phyloP scores from a whole-genome alignment of 495 filamentous ascomycete genomes.

The Xylaria curta region DNA sequence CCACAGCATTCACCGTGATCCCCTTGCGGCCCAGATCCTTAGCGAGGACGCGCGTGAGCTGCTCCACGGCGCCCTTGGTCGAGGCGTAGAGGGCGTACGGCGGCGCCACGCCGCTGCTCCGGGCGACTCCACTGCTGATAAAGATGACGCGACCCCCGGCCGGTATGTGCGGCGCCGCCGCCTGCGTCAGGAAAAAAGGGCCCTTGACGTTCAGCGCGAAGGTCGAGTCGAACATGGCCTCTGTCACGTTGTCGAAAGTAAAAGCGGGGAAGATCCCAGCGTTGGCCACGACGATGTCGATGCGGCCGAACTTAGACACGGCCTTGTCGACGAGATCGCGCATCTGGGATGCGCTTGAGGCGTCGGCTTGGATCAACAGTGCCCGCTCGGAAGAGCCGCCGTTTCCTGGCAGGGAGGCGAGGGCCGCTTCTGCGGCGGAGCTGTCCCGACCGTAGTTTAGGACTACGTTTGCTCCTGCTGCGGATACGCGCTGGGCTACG shows the following conservation, averaged over 20 bases:
- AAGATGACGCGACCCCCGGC: slow-evolving; percentile 63
- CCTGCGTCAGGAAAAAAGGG: slow-evolving; percentile 67
- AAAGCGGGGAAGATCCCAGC: slow-evolving; percentile 60
- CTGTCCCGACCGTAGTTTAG: slow-evolving; percentile 65
- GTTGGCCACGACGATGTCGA: slow-evolving; percentile 70
- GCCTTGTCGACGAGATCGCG: slow-evolving; percentile 63
- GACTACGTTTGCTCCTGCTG: slow-evolving; percentile 64
- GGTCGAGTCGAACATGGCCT: slow-evolving; percentile 61
- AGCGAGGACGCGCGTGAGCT: slow-evolving; percentile 66
- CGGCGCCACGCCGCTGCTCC: slow-evolving; percentile 51
- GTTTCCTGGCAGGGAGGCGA: slow-evolving; percentile 38
- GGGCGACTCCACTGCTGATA: slow-evolving; percentile 60
- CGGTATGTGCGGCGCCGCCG: slow-evolving; percentile 65
- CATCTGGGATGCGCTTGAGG: slow-evolving; percentile 64
- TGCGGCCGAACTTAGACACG: slow-evolving; percentile 64
- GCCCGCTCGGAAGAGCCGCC: slow-evolving; percentile 57
- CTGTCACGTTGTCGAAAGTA: slow-evolving; percentile 60
- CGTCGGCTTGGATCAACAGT: slow-evolving; percentile 68
- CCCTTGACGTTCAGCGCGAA: slow-evolving; percentile 70
- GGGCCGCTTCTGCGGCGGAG: slow-evolving; percentile 58
- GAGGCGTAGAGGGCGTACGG: slow-evolving; percentile 65
- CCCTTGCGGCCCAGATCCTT: slow-evolving; percentile 67
- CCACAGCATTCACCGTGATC: slow-evolving; percentile 68
- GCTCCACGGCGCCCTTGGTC: slow-evolving; percentile 72
- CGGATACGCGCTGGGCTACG: slow-evolving; percentile 57